Evolutionary conservation across 306 rosid species (phyloP), one percentile per base, ranked within the genome.

Genomic region (Vigna radiata): DNA sequence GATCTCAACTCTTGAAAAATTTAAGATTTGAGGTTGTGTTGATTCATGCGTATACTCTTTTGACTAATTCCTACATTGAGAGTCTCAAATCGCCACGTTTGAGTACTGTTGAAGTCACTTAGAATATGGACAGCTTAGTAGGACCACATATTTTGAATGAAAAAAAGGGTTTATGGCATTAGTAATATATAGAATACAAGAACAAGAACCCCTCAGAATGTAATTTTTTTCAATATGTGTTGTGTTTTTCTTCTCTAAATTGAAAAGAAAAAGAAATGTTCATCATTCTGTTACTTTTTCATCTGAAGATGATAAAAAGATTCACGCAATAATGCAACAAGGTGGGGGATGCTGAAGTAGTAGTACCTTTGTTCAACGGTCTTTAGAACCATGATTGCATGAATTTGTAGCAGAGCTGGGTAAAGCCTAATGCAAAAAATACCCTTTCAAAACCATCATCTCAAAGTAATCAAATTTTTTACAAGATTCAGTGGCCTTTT

Each of bases 241-340:
- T 77, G 77, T 37, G 36, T 10, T 62, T 54, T 80, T 36, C 27
- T 8, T n/a, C 7, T 5, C 46, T 41, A 41, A 69, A 69, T n/a
- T 15, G 19, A 25, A 49, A 73, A 54, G 27, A 19, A 21, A 73
- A 73, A 67, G 50, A 65, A 72, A 78, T 23, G 55, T 82, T 80
- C 91, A 83, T 86, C 85, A 89, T 91, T 76, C 76, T 85, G 90
- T 74, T 72, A 59, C 78, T 81, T 83, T 85, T 81, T 78, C 60
- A 73, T 76, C 68, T 56, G 70, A 81, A 80, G 82, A 77, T 75
- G 89, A 78, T 83, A 76, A 85, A 86, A 85, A 79, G 86, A 85
- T 85, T 85, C 89, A 86, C 58, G 53, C 89, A 82, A 83, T 88
- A 85, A 87, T 86, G 73, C 83, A 78, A 25, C 82, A 75, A 77